Percentiles rank a stretch among this genome's conserved stretches.
phyloP scores from a whole-genome alignment of 1,139 yeast species.

The Diutina mesorugosa region DNA sequence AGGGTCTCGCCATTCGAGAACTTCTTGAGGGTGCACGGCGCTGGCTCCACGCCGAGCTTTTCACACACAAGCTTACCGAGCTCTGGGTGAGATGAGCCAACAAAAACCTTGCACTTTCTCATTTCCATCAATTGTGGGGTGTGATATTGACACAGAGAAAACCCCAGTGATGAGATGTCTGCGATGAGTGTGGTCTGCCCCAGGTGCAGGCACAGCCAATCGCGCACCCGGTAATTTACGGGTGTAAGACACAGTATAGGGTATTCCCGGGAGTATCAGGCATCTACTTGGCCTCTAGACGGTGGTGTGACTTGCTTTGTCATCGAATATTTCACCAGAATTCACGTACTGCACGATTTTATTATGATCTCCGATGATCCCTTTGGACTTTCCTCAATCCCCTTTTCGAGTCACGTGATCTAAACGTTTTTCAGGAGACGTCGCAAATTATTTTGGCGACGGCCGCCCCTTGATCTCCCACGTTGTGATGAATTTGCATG shows the following conservation, averaged over 20 bases:
- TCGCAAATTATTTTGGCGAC: neutral
- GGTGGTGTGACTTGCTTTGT: no score
- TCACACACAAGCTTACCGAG: constrained; percentile 84
- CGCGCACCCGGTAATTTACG: neutral
- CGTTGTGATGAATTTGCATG: neutral
- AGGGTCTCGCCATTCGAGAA: constrained; percentile 97
- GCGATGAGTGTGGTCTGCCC: neutral
- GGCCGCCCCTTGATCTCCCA: neutral
- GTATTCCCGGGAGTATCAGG: neutral
- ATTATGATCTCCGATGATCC: no score
- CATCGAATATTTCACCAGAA: no score
- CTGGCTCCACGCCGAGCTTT: constrained; percentile 87
- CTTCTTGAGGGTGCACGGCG: constrained; percentile 81
- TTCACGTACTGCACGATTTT: no score
- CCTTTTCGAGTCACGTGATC: neutral
- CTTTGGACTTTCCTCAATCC: neutral
- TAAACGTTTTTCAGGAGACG: neutral
- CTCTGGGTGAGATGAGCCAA: constrained; percentile 93
- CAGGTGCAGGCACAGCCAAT: neutral
- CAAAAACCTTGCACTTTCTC: constrained; percentile 96
- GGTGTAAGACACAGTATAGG: neutral
- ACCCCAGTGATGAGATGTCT: neutral
- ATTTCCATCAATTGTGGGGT: constrained; percentile 18
- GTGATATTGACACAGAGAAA: neutral
- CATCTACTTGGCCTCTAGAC: neutral